Percentiles rank a stretch among this genome's conserved stretches.
Conservation (phyloP, 768 basidiomycete species). For the Lactarius sp. region DNA sequence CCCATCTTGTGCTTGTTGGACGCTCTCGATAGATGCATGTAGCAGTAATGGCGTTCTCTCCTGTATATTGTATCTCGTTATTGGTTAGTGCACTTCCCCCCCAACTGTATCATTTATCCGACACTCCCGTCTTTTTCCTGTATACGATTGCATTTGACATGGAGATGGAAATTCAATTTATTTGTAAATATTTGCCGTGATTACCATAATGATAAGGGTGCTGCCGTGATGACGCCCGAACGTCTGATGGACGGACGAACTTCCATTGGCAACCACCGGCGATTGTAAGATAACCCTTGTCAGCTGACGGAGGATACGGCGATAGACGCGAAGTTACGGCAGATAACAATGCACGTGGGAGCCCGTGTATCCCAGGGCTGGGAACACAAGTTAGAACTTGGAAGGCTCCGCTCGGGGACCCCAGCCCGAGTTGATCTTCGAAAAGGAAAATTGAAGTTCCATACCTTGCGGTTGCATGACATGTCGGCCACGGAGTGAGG, state of each 20-base stretch:
- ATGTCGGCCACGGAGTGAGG: too few species aligned
- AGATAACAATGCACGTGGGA: conserved; percentile 10
- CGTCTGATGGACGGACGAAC: conserved; percentile 12
- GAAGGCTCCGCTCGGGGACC: background rate
- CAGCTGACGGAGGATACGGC: conserved; percentile 11
- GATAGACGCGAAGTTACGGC: conserved; percentile 5
- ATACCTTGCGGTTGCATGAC: too few species aligned
- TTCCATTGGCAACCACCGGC: conserved; percentile 2
- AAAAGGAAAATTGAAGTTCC: background rate
- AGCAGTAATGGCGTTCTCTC: conserved; percentile 20
- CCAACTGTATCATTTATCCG: conserved; percentile 25
- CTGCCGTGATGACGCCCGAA: conserved; percentile 4
- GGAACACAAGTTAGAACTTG: background rate
- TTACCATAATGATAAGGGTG: conserved; percentile 12
- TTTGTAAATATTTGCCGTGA: conserved; percentile 26
- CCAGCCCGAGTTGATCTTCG: background rate
- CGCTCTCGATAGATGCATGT: conserved; percentile 16
- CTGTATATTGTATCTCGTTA: conserved; percentile 24
- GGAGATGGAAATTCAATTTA: conserved; percentile 9
- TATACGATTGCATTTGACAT: conserved; percentile 14
- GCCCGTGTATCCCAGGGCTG: conserved; percentile 3
- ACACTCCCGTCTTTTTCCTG: conserved; percentile 3
- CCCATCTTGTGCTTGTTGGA: conserved; percentile 8
- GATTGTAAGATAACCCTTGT: conserved; percentile 10
- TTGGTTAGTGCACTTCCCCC: conserved; percentile 8